phyloP scores from a whole-genome alignment of 805 yeast genomes.

The Candida boleticola region DNA sequence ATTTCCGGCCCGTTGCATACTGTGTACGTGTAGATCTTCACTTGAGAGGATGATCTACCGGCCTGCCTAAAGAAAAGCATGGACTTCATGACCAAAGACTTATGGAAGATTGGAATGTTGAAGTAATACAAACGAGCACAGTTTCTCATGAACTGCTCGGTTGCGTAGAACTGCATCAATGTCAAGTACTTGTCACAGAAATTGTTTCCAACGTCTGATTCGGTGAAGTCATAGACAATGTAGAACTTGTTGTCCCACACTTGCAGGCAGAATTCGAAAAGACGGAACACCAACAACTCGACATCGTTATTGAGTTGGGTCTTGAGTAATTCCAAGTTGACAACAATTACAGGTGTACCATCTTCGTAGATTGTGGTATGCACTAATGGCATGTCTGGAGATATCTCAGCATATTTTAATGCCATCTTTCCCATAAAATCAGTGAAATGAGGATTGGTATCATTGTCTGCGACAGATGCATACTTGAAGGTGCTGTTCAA shows the following conservation, averaged over 20 bases:
- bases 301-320: conserved; percentile 36
- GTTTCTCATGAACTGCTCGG: conserved; percentile 49
- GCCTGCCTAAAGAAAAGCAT: conserved; percentile 19
- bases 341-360: conserved; percentile 66
- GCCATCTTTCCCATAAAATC: conserved; percentile 75
- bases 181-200: conserved; percentile 27
- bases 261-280: conserved; percentile 64
- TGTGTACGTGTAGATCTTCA: conserved; percentile 28
- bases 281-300: conserved; percentile 55
- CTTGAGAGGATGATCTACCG: conserved; percentile 15
- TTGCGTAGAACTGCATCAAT: conserved; percentile 45
- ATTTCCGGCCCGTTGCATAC: conserved; percentile 33
- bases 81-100: conserved; percentile 18
- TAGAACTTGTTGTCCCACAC: conserved; percentile 70
- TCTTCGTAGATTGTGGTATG: conserved; percentile 68
- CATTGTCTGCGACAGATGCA: conserved; percentile 20
- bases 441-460: conserved; percentile 50
- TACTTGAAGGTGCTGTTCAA: conserved; percentile 50
- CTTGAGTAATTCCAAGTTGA: conserved; percentile 39
- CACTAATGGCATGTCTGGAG: conserved; percentile 45
- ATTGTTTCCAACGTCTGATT: conserved; percentile 19
- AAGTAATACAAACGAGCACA: conserved; percentile 54
- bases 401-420: conserved; percentile 47
- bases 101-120: conserved; percentile 40
- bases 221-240: conserved; percentile 68